phyloP scores from a whole-genome alignment of 495 filamentous ascomycete genomes.

The Xanthoparmelia taractica region DNA sequence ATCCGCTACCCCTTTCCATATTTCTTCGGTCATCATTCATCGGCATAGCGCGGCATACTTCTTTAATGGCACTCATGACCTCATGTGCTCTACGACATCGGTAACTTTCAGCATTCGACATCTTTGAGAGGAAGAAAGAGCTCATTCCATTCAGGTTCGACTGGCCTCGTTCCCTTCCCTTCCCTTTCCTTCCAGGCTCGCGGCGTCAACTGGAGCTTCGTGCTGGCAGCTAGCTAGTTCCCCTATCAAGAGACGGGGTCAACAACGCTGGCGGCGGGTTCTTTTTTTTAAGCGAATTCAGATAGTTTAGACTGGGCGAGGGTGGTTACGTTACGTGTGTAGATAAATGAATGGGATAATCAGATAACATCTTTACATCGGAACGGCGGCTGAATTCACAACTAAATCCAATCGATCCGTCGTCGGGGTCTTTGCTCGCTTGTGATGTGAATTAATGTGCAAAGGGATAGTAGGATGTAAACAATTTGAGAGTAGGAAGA shows the following conservation, averaged over 20 bases:
- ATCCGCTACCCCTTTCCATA: not conserved
- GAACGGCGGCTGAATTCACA: conserved; percentile 1
- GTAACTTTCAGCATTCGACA: conserved; percentile 2
- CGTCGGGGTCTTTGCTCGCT: not conserved
- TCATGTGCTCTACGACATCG: conserved; percentile 21
- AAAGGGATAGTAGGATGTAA: not conserved
- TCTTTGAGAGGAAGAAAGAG: conserved; percentile 3
- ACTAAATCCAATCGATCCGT: not conserved
- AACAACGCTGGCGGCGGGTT: conserved; percentile 7
- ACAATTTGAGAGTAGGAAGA: too few species aligned
- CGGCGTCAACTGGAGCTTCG: conserved; percentile 7
- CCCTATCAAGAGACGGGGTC: not conserved
- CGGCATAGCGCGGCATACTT: conserved; percentile 21
- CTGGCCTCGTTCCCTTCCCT: not conserved
- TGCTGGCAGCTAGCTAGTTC: not conserved
- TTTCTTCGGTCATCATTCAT: conserved; percentile 4
- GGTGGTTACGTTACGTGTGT: conserved; percentile 5
- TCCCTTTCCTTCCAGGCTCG: not conserved
- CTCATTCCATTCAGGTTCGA: not conserved
- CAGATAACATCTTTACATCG: conserved; percentile 10
- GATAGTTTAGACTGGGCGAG: conserved; percentile 4
- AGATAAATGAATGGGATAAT: conserved; percentile 7
- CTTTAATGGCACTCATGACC: conserved; percentile 20
- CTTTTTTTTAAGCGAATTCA: not conserved
- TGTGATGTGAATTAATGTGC: not conserved